Conservation (phyloP, 768 basidiomycete genomes). For the Antrodiella citrinella region DNA sequence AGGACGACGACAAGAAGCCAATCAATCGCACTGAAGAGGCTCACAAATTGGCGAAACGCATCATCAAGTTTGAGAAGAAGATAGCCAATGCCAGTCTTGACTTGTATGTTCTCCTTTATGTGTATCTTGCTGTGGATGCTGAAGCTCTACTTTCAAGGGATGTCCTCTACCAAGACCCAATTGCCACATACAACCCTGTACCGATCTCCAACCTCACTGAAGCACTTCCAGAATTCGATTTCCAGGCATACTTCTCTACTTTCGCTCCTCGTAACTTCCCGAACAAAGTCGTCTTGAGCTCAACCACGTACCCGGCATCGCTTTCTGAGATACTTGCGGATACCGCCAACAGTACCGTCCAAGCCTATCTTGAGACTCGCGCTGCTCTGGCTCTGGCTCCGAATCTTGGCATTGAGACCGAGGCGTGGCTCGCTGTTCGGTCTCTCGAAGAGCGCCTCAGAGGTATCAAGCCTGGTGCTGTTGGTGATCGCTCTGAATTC, state of each 20-base stretch:
- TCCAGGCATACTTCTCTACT: conserved; percentile 78
- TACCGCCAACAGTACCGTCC: conserved; percentile 63
- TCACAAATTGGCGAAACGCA: conserved; percentile 55
- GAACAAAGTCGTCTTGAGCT: conserved; percentile 68
- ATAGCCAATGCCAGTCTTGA: conserved; percentile 78
- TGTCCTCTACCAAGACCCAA: conserved; percentile 68
- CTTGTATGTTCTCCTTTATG: conserved; percentile 36
- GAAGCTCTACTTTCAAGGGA: conserved; percentile 33
- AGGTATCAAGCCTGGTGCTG: conserved; percentile 82
- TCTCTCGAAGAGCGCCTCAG: conserved; percentile 62
- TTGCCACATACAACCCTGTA: conserved; percentile 83
- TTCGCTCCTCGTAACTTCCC: conserved; percentile 77
- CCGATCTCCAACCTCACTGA: conserved; percentile 60
- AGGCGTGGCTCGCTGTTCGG: conserved; percentile 71
- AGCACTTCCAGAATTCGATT: conserved; percentile 68
- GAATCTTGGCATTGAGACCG: conserved; percentile 65
- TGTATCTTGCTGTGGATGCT: not conserved
- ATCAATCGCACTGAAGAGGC: conserved; percentile 47
- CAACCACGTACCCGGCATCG: conserved; percentile 65
- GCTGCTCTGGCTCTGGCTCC: conserved; percentile 61
- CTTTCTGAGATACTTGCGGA: conserved; percentile 61
- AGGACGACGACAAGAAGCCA: conserved; percentile 25
- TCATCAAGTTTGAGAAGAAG: conserved; percentile 71
- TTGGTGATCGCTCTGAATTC: conserved; percentile 76
- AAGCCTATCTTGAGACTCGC: conserved; percentile 82